phyloP scores from a whole-genome alignment of 805 yeast genomes.

The Torulaspora maleeae region DNA sequence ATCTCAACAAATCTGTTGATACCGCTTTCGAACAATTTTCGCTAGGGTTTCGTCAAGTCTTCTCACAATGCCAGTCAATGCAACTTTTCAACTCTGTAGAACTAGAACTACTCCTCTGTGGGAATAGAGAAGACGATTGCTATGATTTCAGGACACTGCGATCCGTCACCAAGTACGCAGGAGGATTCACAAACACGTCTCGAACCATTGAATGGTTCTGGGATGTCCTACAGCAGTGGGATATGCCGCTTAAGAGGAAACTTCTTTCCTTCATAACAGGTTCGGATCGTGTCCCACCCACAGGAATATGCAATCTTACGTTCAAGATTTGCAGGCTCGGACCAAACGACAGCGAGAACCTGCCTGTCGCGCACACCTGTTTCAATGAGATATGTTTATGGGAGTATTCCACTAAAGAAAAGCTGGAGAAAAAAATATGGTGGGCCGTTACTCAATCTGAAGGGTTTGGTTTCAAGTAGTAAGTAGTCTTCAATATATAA shows the following conservation, averaged over 20 bases:
- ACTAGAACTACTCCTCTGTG: constrained; percentile 71
- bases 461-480: constrained; percentile 75
- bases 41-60: constrained; percentile 68
- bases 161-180: constrained; percentile 68
- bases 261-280: constrained; percentile 81
- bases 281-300: constrained; percentile 86
- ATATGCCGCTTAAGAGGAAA: constrained; percentile 54
- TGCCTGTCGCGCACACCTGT: constrained; percentile 91
- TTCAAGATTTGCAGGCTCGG: constrained; percentile 63
- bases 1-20: constrained; percentile 51
- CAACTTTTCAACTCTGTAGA: constrained; percentile 77
- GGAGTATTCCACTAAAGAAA: constrained; percentile 54
- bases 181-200: constrained; percentile 47
- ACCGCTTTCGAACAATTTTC: constrained; percentile 54
- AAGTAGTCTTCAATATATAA: background rate
- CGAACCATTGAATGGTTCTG: constrained; percentile 75
- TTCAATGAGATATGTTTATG: constrained; percentile 83
- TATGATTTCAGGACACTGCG: constrained; percentile 61
- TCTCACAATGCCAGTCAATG: constrained; percentile 71
- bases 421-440: constrained; percentile 53
- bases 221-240: constrained; percentile 46
- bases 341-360: constrained; percentile 34
- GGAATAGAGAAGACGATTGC: constrained; percentile 52
- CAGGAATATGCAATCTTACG: constrained; percentile 73
- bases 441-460: constrained; percentile 72